Percentiles rank a stretch among this genome's conserved stretches.
phyloP scores from a whole-genome alignment of 441 rosid genomes.

The Adansonia madagascariensis region DNA sequence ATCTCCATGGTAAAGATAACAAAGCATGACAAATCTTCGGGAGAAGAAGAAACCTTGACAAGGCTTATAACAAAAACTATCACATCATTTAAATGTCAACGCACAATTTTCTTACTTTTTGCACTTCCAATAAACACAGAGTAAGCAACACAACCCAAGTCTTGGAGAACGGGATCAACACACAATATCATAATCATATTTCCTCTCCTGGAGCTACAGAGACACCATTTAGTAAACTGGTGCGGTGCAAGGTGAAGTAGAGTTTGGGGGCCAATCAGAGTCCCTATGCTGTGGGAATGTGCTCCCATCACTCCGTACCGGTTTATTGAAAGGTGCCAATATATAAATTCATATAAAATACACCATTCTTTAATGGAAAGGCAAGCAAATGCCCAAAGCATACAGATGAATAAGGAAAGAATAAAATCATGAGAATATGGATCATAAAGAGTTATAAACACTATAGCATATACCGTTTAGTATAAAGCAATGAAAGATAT shows the following conservation, averaged over 20 bases:
- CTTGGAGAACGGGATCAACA: background rate
- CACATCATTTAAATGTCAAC: background rate
- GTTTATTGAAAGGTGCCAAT: background rate
- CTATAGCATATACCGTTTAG: background rate
- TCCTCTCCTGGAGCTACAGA: background rate
- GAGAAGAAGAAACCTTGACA: background rate
- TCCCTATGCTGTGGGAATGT: background rate
- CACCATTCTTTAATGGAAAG: background rate
- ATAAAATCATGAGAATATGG: background rate
- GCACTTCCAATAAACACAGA: background rate
- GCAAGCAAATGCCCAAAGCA: background rate
- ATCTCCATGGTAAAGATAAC: background rate
- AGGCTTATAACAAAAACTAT: no score
- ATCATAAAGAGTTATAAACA: background rate
- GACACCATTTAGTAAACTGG: background rate
- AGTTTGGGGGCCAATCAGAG: no score
- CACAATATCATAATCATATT: background rate
- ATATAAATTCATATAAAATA: background rate
- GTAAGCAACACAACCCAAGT: background rate
- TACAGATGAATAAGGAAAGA: background rate
- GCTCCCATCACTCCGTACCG: background rate
- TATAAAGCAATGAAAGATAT: conserved; percentile 12
- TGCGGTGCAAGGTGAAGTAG: background rate
- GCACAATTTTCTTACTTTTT: background rate
- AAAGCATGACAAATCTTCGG: background rate